Base-by-base conservation (phyloP, 2,329 filamentous ascomycete species). In the Colletotrichum sidae region DNA sequence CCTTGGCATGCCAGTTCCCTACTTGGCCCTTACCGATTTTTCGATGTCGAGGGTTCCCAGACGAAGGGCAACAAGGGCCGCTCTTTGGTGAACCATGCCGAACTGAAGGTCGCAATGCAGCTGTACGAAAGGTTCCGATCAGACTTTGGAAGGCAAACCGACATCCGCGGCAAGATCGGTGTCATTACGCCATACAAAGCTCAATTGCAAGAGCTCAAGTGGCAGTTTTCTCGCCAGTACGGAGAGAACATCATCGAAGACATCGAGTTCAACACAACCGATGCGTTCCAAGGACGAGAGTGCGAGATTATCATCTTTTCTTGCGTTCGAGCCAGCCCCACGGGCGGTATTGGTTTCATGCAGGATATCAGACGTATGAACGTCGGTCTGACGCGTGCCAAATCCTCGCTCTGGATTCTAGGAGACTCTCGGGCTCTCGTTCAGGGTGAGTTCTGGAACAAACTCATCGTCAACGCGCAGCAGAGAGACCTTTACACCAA, bases 241-340 rank as follows among this genome's bases (percentile, higher is more conserved):
- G 94, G 95, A 41, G 87, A 92, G 4, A 79, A 77, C 0, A 94
- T 99, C 69, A 85, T 90, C 33, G 90, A 92, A 38, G 86, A 86
- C 17, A 91, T 99, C 69, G 96, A 99, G 70, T 99, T 99, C 86
- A 99, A 99, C 77, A 99, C 96, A 0, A 99, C 96, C 0, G 96
- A 99, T 79, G 96, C 96, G 15, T 99, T 97, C 77, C 94, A 99
- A 77, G 96, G 96, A 68, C 90, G 96, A 70, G 96, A 99, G 78
- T 96, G 94, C 73, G 96, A 99, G 75, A 91, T 99, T 68, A 98
- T 99, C 77, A 98, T 99, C 69, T 99, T 99, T 81, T 98, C 96
- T 45, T 99, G 96, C 77, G 96, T 99, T 67, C 90, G 96, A 80
- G 95, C 96, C 25, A 95, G 92, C 37, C 88, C 92, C n/a, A 92